Percentiles rank a stretch among this genome's conserved stretches.
phyloP scores from a whole-genome alignment of 2,329 filamentous ascomycete species.

The Talaromyces atroroseus region DNA sequence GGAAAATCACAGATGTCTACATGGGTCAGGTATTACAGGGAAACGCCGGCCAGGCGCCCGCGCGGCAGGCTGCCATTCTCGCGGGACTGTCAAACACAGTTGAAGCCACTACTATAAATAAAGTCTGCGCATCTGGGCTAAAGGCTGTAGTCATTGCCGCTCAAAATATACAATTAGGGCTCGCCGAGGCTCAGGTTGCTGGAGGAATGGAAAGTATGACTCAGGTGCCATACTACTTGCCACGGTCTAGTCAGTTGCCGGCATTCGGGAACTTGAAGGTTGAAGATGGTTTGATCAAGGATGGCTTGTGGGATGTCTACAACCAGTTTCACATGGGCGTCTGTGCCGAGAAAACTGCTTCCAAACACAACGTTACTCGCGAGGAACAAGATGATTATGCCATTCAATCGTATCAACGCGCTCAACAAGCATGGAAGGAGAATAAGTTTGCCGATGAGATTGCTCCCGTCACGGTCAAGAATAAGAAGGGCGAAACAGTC shows the following conservation, averaged over 20 bases:
- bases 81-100: conserved; percentile 75
- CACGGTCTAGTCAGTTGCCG: conserved; percentile 73
- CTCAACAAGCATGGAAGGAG: conserved; percentile 81
- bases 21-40: conserved; percentile 94
- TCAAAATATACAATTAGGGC: conserved; percentile 88
- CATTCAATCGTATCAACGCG: conserved; percentile 80
- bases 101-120: conserved; percentile 92
- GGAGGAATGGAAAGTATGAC: conserved; percentile 99
- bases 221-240: conserved; percentile 82
- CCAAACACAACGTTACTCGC: conserved; percentile 73
- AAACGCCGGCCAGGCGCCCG: conserved; percentile 80
- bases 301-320: conserved; percentile 94
- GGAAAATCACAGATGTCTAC: conserved; percentile 85
- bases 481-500: conserved; percentile 74
- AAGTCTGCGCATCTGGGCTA: conserved; percentile 92
- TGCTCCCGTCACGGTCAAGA: conserved; percentile 76
- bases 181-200: conserved; percentile 81
- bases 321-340: conserved; percentile 97
- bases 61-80: conserved; percentile 83
- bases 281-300: conserved; percentile 89
- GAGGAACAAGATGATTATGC: conserved; percentile 90
- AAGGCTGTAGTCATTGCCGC: conserved; percentile 89
- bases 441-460: conserved; percentile 86
- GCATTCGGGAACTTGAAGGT: conserved; percentile 82
- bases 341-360: conserved; percentile 90